phyloP scores from a whole-genome alignment of 2,329 filamentous ascomycete species.

The Gremmenia infestans region DNA sequence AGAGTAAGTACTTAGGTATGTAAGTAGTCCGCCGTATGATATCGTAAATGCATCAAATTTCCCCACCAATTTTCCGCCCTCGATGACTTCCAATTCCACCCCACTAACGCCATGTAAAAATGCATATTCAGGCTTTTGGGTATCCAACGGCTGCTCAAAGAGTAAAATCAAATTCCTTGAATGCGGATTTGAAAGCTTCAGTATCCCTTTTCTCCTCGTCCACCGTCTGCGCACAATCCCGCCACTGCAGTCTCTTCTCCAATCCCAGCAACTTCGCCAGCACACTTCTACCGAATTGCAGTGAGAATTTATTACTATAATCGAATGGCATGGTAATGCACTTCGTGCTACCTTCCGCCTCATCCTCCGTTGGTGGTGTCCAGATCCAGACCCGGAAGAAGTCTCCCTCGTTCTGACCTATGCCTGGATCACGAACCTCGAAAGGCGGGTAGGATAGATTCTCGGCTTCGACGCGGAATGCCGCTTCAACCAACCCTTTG shows the following conservation, averaged over 20 bases:
- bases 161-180: conserved; percentile 78
- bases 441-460: conserved; percentile 57
- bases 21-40: neutral
- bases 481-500: conserved; percentile 76
- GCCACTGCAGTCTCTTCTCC: conserved; percentile 77
- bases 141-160: conserved; percentile 9
- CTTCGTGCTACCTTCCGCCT: conserved; percentile 45
- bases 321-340: conserved; percentile 71
- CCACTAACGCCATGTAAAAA: neutral
- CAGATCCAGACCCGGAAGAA: conserved; percentile 84
- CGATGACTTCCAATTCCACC: neutral
- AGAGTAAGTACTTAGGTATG: too few relatives aligned
- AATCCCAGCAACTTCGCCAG: conserved; percentile 81
- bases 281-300: conserved; percentile 85
- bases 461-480: conserved; percentile 83
- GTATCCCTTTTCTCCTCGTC: conserved; percentile 77
- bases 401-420: conserved; percentile 53
- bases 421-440: conserved; percentile 42
- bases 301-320: conserved; percentile 70
- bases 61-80: neutral
- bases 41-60: neutral
- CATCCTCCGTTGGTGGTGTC: conserved; percentile 46
- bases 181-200: conserved; percentile 72
- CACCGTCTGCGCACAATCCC: conserved; percentile 71
- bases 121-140: neutral